Evolutionary conservation across 179 eudicot genomes (phyloP).

Genomic region (Kewa caespitosa): DNA sequence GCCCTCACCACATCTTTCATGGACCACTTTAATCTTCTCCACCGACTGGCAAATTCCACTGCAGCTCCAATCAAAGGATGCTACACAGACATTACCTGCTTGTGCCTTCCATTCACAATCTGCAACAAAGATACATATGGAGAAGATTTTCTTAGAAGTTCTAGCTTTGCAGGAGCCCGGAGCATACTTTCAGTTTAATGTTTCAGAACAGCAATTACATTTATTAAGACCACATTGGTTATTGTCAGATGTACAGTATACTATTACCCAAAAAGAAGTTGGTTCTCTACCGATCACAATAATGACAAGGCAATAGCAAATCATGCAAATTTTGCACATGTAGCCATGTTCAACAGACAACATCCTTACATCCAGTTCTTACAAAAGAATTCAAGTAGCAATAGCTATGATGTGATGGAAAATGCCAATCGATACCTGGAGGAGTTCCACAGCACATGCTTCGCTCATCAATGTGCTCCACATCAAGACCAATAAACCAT

Average conservation of each 20-base stretch:
- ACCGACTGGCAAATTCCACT: slow-evolving; percentile 85
- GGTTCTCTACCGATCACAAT: too few relatives aligned
- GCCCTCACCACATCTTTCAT: slow-evolving; percentile 76
- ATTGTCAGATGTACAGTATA: not conserved
- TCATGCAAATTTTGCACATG: not conserved
- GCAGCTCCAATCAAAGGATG: slow-evolving; percentile 92
- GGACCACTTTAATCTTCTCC: slow-evolving; percentile 65
- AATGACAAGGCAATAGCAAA: not conserved
- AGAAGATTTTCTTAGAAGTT: not conserved
- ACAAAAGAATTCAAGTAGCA: not conserved
- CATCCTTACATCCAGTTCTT: not conserved
- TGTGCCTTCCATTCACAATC: slow-evolving; percentile 86
- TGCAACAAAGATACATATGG: slow-evolving; percentile 26
- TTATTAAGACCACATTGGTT: not conserved
- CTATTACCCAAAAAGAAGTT: not conserved
- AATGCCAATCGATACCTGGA: slow-evolving; percentile 49
- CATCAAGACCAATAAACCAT: slow-evolving; percentile 94
- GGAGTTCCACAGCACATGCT: slow-evolving; percentile 90
- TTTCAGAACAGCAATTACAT: not conserved
- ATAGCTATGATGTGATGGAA: not conserved
- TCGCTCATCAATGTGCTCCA: slow-evolving; percentile 84
- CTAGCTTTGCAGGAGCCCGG: not conserved
- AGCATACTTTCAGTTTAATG: not conserved
- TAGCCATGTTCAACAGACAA: not conserved
- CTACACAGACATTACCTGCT: slow-evolving; percentile 77